Conservation (phyloP, 345 rosid genomes). For the Fremontodendron californicum region DNA sequence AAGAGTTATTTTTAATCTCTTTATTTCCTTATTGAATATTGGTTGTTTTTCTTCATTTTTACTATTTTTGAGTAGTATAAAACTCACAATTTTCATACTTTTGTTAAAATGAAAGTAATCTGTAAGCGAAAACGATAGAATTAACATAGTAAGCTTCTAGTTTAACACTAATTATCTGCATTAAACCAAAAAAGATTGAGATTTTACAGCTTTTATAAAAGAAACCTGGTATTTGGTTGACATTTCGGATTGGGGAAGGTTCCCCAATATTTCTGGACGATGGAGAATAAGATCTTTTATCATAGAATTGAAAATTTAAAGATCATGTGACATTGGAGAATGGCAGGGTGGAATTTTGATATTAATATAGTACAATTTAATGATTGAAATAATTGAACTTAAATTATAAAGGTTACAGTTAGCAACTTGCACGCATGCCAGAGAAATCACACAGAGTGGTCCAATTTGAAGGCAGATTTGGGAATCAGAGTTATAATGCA, state of each 20-base stretch:
- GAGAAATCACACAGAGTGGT: not conserved
- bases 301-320: not conserved
- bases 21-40: too few species aligned
- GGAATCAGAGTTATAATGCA: too few species aligned
- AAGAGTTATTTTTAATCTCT: too few species aligned
- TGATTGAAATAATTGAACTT: not conserved
- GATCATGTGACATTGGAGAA: slow-evolving; percentile 15
- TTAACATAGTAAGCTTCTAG: too few species aligned
- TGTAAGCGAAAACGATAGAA: too few species aligned
- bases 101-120: too few species aligned
- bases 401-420: not conserved
- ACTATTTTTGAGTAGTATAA: too few species aligned
- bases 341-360: slow-evolving; percentile 35
- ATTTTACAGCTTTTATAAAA: too few species aligned
- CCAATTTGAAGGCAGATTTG: not conserved
- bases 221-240: not conserved
- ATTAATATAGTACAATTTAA: not conserved
- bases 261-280: not conserved
- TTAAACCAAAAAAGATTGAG: too few species aligned
- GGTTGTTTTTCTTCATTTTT: too few species aligned
- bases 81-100: too few species aligned
- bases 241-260: not conserved
- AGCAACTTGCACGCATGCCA: slow-evolving; percentile 3
- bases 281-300: not conserved
- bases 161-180: too few species aligned